A percentile compares a stretch with the other conserved stretches of the same genome.
Evolutionary conservation across 305 asterid genomes (phyloP).

Genomic region (Solanum hybrid): DNA sequence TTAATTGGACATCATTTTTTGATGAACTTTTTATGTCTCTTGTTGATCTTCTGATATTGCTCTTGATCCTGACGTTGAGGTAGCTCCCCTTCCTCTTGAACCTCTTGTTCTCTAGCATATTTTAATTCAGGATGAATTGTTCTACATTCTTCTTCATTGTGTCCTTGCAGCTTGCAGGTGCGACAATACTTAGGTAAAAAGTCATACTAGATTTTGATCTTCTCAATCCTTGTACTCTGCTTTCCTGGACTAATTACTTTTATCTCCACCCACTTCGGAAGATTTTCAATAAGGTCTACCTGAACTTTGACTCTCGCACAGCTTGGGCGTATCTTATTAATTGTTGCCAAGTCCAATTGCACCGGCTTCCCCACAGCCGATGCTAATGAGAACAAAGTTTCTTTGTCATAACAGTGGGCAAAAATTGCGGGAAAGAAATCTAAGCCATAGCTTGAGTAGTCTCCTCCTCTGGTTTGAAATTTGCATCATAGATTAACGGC

Average conservation of each 20-base stretch:
- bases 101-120: not conserved
- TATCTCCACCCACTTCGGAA: not conserved
- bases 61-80: not conserved
- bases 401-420: not conserved
- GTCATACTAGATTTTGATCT: not conserved
- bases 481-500: not conserved
- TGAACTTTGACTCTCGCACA: not conserved
- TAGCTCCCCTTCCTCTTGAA: not conserved
- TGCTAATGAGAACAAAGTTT: not conserved
- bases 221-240: not conserved
- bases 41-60: not conserved
- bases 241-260: not conserved
- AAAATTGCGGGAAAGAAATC: not conserved
- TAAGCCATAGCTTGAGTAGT: not conserved
- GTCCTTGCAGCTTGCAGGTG: not conserved
- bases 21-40: not conserved
- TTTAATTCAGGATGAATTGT: not conserved
- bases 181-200: not conserved
- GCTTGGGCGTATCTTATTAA: not conserved
- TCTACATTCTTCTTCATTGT: not conserved
- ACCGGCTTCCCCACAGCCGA: not conserved
- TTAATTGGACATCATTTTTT: not conserved
- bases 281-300: not conserved
- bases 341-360: not conserved
- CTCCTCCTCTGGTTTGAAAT: not conserved